These are phyloP conservation scores for Melampsora americana DNA, from an alignment of 1,284 basidiomycete genomes.

Conservation along the genomic window DNA sequence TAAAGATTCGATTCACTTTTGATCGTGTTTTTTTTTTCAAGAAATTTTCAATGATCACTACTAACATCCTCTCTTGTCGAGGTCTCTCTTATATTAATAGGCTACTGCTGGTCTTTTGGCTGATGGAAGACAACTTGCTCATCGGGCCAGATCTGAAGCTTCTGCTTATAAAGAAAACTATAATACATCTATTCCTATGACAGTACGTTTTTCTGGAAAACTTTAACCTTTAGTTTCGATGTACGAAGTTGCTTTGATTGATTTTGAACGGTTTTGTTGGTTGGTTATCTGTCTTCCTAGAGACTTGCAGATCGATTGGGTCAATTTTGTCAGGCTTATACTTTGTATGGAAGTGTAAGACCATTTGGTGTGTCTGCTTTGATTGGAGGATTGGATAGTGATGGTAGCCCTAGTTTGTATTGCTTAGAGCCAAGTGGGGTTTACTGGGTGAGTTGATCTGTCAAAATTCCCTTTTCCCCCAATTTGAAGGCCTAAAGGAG, in stretches of 20 bases:
- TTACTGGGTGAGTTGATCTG: conserved; percentile 65
- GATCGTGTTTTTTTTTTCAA: too few species aligned
- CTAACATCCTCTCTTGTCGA: too few species aligned
- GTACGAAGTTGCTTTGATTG: neutral
- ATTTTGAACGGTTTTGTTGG: conserved; percentile 12
- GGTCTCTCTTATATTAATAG: too few species aligned
- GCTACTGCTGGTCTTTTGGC: conserved; percentile 90
- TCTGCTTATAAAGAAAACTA: conserved; percentile 72
- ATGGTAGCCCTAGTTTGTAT: conserved; percentile 74
- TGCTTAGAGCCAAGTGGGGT: conserved; percentile 94
- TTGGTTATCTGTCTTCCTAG: conserved; percentile 57
- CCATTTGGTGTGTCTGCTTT: conserved; percentile 95
- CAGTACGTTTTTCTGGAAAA: conserved; percentile 61
- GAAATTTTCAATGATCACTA: too few species aligned
- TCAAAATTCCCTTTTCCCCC: neutral
- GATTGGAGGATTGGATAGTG: conserved; percentile 82
- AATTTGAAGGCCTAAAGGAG: too few species aligned
- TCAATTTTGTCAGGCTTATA: conserved; percentile 89
- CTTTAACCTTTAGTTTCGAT: too few species aligned
- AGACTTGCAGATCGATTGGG: conserved; percentile 77
- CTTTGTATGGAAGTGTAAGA: conserved; percentile 94
- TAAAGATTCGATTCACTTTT: neutral
- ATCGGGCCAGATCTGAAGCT: conserved; percentile 80
- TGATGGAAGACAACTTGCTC: conserved; percentile 85
- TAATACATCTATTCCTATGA: conserved; percentile 72